Evolutionary conservation across 2,329 filamentous ascomycete species (phyloP).

Genomic region (Arthrobotrys sinensis): DNA sequence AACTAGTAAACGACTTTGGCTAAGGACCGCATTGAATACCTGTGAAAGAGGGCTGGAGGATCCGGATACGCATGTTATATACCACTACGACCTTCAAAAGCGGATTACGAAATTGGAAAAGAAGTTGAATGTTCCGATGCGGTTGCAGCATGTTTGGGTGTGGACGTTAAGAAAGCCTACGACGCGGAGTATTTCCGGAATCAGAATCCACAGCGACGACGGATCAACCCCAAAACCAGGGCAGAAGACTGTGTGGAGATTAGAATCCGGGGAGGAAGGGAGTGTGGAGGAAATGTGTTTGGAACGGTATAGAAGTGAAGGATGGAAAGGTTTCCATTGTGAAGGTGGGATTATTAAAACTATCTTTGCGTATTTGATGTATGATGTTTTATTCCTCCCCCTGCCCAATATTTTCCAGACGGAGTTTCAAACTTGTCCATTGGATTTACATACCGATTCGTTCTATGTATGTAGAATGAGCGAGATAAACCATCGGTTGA

Average conservation of each 20-base stretch:
- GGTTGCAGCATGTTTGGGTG: slow-evolving; percentile 91
- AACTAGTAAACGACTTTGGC: slow-evolving; percentile 85
- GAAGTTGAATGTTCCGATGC: slow-evolving; percentile 83
- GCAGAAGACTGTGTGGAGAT: slow-evolving; percentile 81
- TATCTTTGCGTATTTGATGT: slow-evolving; percentile 90
- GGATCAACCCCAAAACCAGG: slow-evolving; percentile 64
- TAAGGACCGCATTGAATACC: slow-evolving; percentile 80
- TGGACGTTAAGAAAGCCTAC: slow-evolving; percentile 85
- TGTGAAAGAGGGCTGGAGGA: slow-evolving; percentile 92
- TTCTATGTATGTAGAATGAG: slow-evolving; percentile 89
- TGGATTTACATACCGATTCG: slow-evolving; percentile 92
- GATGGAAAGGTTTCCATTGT: slow-evolving; percentile 95
- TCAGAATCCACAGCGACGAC: slow-evolving; percentile 76
- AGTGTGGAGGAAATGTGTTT: slow-evolving; percentile 95
- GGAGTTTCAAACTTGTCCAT: slow-evolving; percentile 90
- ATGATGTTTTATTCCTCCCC: slow-evolving; percentile 91
- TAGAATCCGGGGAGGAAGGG: slow-evolving; percentile 82
- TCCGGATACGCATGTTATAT: slow-evolving; percentile 88
- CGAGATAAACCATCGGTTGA: slow-evolving; percentile 89
- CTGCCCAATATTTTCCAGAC: slow-evolving; percentile 98
- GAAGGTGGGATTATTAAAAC: slow-evolving; percentile 95
- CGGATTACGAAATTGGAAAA: slow-evolving; percentile 92
- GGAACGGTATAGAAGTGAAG: slow-evolving; percentile 83
- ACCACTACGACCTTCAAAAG: slow-evolving; percentile 95
- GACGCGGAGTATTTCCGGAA: slow-evolving; percentile 82